Evolutionary conservation across 768 basidiomycete species (phyloP), one percentile per base, ranked within the genome.

Genomic region (Lactarius evosmus): DNA sequence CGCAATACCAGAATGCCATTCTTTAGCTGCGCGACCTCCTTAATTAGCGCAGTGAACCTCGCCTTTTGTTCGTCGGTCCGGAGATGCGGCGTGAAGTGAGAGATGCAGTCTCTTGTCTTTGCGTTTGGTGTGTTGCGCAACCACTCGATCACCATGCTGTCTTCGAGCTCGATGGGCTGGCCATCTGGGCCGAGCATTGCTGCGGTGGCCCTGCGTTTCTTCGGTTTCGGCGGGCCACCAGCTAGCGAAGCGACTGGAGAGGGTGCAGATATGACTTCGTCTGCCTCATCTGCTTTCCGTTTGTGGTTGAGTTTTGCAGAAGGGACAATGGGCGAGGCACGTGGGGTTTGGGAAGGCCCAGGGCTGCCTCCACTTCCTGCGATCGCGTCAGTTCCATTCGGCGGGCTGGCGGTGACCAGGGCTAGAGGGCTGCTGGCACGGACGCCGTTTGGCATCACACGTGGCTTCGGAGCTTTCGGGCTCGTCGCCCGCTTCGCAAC

Each of bases 401-500:
- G 70, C 2, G 68, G 60, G 34, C 34, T 58, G 19, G 78, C 79
- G 32, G 70, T 70, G 17, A 72, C 71, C n/a, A 71, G 74, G 27
- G 63, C 73, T 1, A 87, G 76, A 11, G 88, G 87, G 70, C 85
- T 88, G 58, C 78, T 80, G 17, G 81, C 85, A 63, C 87, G 79
- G 70, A 82, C 86, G 2, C 73, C 69, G 64, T 74, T 75, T 51
- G 68, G 67, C 38, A 74, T 72, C 12, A 80, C 66, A 69, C 84
- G 87, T 9, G 77, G 76, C 72, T 88, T 90, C 3, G 84, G 83
- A 11, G 75, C 78, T 69, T 89, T 91, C 4, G 91, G 92, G 66
- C 90, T 92, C 1, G 91, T 93, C 4, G 92, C 92, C 19, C 92
- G 85, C 75, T 88, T 89, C 2, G 92, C 92, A 17, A 95, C 83